Evolutionary conservation across 306 rosid genomes (phyloP).

Genomic region (Quercus gilva): DNA sequence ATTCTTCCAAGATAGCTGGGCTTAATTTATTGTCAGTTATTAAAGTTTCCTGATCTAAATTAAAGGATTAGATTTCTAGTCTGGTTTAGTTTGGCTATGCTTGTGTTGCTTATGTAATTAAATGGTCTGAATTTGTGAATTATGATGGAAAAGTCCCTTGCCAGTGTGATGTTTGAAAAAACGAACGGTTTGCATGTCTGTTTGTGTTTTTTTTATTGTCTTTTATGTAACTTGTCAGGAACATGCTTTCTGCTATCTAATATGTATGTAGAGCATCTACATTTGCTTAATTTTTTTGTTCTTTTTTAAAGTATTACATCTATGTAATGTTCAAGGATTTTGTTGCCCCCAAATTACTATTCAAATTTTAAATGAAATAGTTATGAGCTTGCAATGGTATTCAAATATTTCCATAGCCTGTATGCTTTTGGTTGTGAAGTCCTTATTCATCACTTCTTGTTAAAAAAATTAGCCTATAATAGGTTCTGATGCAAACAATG

Average conservation of each 20-base stretch:
- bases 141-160: neutral
- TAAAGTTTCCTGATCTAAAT: neutral
- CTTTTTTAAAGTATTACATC: too few species aligned
- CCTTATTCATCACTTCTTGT: conserved; percentile 1
- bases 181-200: neutral
- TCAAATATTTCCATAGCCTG: neutral
- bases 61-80: neutral
- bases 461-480: neutral
- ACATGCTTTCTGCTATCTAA: neutral
- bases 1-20: conserved; percentile 5
- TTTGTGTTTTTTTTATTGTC: too few species aligned
- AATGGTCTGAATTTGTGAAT: neutral
- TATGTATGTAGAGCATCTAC: neutral
- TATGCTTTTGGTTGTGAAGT: conserved; percentile 16
- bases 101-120: neutral
- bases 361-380: neutral
- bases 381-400: neutral
- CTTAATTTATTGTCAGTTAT: neutral
- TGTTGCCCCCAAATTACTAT: conserved; percentile 7
- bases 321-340: neutral
- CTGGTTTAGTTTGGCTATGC: neutral
- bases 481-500: too few species aligned
- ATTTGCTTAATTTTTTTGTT: neutral
- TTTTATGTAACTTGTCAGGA: neutral
- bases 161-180: neutral